Evolutionary conservation across 192 early-diverging fungal genomes (phyloP), one percentile per base, ranked within the genome.

Genomic region (Gigaspora rosea): DNA sequence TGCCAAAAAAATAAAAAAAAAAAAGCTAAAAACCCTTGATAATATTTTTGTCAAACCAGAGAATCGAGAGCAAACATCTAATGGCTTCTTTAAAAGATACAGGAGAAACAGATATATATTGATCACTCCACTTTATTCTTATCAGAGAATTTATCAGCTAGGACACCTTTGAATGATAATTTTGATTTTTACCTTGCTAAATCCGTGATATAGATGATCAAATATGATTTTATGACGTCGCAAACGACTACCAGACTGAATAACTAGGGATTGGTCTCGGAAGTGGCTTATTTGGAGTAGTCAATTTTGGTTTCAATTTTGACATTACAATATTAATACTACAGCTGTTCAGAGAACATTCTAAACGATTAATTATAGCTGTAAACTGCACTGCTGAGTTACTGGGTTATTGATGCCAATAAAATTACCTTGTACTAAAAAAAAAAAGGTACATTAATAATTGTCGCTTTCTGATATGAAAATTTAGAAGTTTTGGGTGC

Each of bases 1-100:
- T n/a, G n/a, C n/a, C n/a, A n/a, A n/a, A n/a, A n/a, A n/a, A n/a
- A n/a, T n/a, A n/a, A n/a, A n/a, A n/a, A n/a, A n/a, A n/a, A n/a
- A n/a, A n/a, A n/a, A n/a, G n/a, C n/a, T n/a, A n/a, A n/a, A n/a
- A n/a, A n/a, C 27, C 27, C 97, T 78, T 99, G 97, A 1, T 93
- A 93, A 83, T 99, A 97, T 41, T 99, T 80, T 99, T 96, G 62
- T 98, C 95, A 61, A 87, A 91, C 94, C 94, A 46, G 85, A 86
- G 80, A 97, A 99, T 77, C 94, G 92, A 8, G 90, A 49, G 92
- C 92, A 80, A 91, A 92, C 87, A 83, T 15, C 90, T 89, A 13
- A 99, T 86, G 1, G 89, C 88, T 48, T 90, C 80, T 52, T 95
- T 90, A 80, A 98, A 97, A 20, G 85, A 82, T 0, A 86, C 86